These are phyloP conservation scores for Podospora pseudopauciseta DNA, from an alignment of 495 filamentous ascomycete species.

Conservation along the genomic window DNA sequence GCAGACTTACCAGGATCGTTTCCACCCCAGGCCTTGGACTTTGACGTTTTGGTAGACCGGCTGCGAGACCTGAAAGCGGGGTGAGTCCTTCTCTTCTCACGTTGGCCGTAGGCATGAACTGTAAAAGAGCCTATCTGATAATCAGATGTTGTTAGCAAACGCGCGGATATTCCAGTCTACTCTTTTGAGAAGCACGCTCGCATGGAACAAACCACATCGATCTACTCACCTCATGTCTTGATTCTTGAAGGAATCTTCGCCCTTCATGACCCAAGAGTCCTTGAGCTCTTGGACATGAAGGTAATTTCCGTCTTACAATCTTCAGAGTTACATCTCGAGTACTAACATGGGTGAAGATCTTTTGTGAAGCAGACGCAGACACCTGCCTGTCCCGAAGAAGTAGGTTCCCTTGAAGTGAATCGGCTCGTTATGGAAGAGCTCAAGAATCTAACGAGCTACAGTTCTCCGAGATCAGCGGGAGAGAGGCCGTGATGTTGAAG, in stretches of 20 bases:
- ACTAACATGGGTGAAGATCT: slow-evolving; percentile 56
- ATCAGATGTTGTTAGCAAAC: slow-evolving; percentile 57
- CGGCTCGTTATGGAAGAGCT: neutral
- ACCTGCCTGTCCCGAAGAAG: slow-evolving; percentile 88
- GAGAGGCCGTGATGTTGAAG: slow-evolving; percentile 81
- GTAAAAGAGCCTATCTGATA: slow-evolving; percentile 5
- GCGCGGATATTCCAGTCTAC: slow-evolving; percentile 88
- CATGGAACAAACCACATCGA: slow-evolving; percentile 69
- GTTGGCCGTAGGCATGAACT: neutral
- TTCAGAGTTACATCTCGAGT: neutral
- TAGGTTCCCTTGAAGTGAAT: slow-evolving; percentile 40
- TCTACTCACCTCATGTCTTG: slow-evolving; percentile 94
- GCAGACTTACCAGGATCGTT: slow-evolving; percentile 20
- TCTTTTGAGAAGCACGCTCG: slow-evolving; percentile 92
- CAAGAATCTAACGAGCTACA: slow-evolving; percentile 29
- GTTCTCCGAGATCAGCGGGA: slow-evolving; percentile 83
- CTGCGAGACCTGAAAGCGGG: slow-evolving; percentile 84
- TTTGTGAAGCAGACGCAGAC: slow-evolving; percentile 93
- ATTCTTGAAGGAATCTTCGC: slow-evolving; percentile 96
- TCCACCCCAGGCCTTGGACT: slow-evolving; percentile 70
- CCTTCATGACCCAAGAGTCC: slow-evolving; percentile 78
- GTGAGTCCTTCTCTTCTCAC: slow-evolving; percentile 47
- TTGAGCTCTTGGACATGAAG: slow-evolving; percentile 88
- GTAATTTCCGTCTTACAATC: slow-evolving; percentile 38
- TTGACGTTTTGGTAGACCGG: slow-evolving; percentile 79